Evolutionary conservation across 192 early-diverging fungal genomes (phyloP), one percentile per base, ranked within the genome.

Genomic region (Rhizoclosmatium globosum): DNA sequence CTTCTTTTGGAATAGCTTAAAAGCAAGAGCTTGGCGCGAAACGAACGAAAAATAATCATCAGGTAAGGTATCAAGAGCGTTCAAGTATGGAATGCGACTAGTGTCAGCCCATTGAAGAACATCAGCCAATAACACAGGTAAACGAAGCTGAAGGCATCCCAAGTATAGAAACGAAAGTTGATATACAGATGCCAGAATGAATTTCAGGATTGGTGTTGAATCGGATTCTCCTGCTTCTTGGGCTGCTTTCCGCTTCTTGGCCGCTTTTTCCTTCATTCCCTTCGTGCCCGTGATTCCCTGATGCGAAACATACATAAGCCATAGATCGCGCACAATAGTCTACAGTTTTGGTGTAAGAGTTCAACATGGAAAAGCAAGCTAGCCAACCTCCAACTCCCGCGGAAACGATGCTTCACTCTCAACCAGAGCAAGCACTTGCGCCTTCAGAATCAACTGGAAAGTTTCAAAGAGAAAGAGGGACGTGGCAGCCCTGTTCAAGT

Each of bases 91-190:
- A 46, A 74, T 74, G 13, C 4, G 23, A 17, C 72, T 59, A 45
- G 72, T 43, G 7, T 74, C 72, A 0, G 72, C 72, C 72, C 72
- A 74, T 62, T 47, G n/a, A 23, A 71, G 6, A 3, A 78, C 58
- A 47, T 78, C 77, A 4, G 53, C 23, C 21, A 69, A 23, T n/a
- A 78, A 47, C 17, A 78, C 39, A 15, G 77, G 77, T 13, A 78
- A 50, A 2, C 57, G 47, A 17, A 78, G 47, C 19, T 61, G 39
- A 15, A 21, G 7, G 23, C 77, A 78, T 78, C 48, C 77, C 11
- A 78, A 48, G 44, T 78, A 78, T 47, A 78, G 38, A 61, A 78
- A 48, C 17, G 58, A 19, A 41, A 78, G 68, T 23, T 66, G 64
- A 41, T 72, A 72, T 0, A 21, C 9, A 7, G 60, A 21, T 21